Percentiles rank a stretch among this genome's conserved stretches.
Conservation (phyloP, 1,284 basidiomycete species). For the Leucoagaricus sp. region DNA sequence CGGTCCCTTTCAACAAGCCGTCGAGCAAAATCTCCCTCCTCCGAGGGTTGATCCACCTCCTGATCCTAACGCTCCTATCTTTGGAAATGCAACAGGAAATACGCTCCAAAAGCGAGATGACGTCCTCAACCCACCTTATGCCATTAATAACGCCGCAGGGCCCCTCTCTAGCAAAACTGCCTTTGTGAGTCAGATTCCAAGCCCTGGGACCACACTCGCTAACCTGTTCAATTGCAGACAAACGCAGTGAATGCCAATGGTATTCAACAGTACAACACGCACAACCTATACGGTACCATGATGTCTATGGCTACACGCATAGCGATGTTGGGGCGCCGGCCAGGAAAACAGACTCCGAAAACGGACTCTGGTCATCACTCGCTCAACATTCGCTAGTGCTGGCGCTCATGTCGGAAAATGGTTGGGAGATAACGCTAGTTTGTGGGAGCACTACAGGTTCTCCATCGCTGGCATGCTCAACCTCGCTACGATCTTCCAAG, state of each 20-base stretch:
- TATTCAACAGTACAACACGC: conserved; percentile 62
- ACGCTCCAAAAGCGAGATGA: conserved; percentile 37
- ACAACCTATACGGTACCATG: conserved; percentile 74
- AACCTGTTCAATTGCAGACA: conserved; percentile 34
- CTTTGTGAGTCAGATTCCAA: conserved; percentile 38
- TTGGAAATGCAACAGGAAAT: conserved; percentile 31
- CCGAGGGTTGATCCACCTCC: conserved; percentile 49
- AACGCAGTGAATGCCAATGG: conserved; percentile 64
- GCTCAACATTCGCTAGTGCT: conserved; percentile 71
- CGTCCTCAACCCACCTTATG: conserved; percentile 54
- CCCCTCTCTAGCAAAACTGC: conserved; percentile 54
- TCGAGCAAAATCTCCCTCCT: conserved; percentile 52
- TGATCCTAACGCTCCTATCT: conserved; percentile 53
- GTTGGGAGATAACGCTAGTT: conserved; percentile 66
- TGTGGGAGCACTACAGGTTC: conserved; percentile 56
- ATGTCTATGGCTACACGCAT: conserved; percentile 65
- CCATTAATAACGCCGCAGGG: conserved; percentile 57
- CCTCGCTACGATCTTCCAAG: conserved; percentile 62
- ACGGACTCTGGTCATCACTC: conserved; percentile 68
- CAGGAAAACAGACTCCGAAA: too few species aligned
- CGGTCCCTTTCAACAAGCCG: conserved; percentile 58
- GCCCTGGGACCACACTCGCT: background rate
- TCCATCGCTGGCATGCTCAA: conserved; percentile 67
- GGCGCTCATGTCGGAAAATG: conserved; percentile 69
- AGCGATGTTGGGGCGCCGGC: conserved; percentile 62